phyloP scores from a whole-genome alignment of 768 basidiomycete genomes.

The Lentinula raphanica region DNA sequence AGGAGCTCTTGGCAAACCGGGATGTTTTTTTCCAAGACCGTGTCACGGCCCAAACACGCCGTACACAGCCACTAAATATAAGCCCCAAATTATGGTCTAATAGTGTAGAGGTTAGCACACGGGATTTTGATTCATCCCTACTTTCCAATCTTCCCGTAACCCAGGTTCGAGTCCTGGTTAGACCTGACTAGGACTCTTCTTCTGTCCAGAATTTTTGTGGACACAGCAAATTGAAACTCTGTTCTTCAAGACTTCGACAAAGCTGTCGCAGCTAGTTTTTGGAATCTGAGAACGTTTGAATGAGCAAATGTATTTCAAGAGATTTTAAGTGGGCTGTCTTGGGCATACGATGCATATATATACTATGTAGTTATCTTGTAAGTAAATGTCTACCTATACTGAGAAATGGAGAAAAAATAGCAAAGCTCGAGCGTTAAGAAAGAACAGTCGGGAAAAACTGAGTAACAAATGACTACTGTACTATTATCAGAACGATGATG shows the following conservation, averaged over 20 bases:
- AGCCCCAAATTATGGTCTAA: not conserved
- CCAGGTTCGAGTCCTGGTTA: slow-evolving; percentile 8
- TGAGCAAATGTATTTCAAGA: too few species aligned
- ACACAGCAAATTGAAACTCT: too few species aligned
- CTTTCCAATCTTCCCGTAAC: slow-evolving; percentile 5
- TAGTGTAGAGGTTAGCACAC: slow-evolving; percentile 2
- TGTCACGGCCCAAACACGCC: not conserved
- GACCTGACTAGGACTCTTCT: not conserved
- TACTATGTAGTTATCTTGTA: not conserved
- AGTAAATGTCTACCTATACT: not conserved
- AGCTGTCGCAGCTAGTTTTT: too few species aligned
- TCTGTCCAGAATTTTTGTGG: too few species aligned
- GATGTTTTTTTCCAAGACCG: too few species aligned
- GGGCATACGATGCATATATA: not conserved
- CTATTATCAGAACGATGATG: not conserved
- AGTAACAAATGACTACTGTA: too few species aligned
- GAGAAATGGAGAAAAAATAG: not conserved
- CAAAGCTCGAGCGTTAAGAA: too few species aligned
- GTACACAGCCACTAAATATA: too few species aligned
- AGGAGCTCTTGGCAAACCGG: not conserved
- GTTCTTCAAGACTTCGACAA: too few species aligned
- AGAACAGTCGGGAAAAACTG: too few species aligned
- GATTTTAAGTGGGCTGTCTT: too few species aligned
- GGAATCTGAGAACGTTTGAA: too few species aligned
- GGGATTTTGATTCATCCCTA: not conserved